Percentiles rank a stretch among this genome's conserved stretches.
Evolutionary conservation across 2,329 filamentous ascomycete genomes (phyloP).

Genomic region (Aspergillus spinulosporus): DNA sequence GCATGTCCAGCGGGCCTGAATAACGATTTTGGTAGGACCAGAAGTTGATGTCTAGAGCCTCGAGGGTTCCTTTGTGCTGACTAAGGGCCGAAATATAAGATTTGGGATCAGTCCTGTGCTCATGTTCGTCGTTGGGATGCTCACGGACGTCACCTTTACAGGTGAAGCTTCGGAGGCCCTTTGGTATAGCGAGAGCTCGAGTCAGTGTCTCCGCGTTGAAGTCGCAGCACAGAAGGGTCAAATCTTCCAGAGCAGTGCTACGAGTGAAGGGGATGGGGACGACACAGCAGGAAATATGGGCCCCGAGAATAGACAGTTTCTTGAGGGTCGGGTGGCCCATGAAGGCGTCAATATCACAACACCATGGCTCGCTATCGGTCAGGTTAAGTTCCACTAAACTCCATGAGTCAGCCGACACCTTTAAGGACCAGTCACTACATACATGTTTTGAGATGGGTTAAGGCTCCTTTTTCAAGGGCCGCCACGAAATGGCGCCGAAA

Average conservation of each 20-base stretch:
- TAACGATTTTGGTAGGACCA: not conserved
- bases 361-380: not conserved
- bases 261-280: too few species aligned
- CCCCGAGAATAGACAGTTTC: not conserved
- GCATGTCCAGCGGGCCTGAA: not conserved
- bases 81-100: not conserved
- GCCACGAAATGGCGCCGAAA: too few species aligned
- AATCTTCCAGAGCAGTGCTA: not conserved
- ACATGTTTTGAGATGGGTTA: not conserved
- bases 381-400: slow-evolving; percentile 1
- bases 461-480: too few species aligned
- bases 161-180: not conserved
- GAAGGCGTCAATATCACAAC: not conserved
- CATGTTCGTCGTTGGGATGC: too few species aligned
- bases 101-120: too few species aligned
- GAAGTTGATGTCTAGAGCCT: not conserved
- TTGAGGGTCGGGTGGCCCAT: not conserved
- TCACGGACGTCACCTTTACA: not conserved
- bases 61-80: not conserved
- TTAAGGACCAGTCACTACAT: too few species aligned
- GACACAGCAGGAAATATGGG: too few species aligned
- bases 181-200: not conserved
- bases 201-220: not conserved
- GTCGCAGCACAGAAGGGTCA: not conserved
- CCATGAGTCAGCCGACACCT: not conserved